Base-by-base conservation (phyloP, 164 flowering plant species). In the Chimonanthus praecox region DNA sequence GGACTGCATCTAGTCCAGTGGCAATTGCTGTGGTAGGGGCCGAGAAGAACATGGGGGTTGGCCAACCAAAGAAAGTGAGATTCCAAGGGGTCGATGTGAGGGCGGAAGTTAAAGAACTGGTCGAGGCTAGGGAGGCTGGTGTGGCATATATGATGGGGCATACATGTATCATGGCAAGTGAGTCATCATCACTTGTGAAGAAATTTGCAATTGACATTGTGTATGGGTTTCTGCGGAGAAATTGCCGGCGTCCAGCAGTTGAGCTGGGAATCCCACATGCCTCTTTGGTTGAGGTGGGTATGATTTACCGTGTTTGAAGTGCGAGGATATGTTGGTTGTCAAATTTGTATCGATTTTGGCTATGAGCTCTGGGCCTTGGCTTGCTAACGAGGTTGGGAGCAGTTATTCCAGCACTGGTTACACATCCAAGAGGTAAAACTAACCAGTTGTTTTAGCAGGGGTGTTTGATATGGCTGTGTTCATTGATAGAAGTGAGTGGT, bases 61-160 rank as follows among this genome's bases (percentile, higher is more conserved):
- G 47, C 50, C 73, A 67, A 6, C 79, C 76, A 68, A 80, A 73
- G 69, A 82, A 68, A 64, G 85, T 80, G 43, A 33, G 71, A 16
- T 80, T 78, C 49, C 70, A n/a, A 20, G 80, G 51, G 11, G 58
- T 66, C 71, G 84, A 79, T 68, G 49, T 73, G n/a, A 70, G 64
- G 5, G 78, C 80, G 44, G 85, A 80, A 73, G 73, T 87, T 72
- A 49, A 74, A 64, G 85, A 81, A 7, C 75, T 88, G 4, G 33
- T 71, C 13, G 87, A 82, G 69, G 87, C 87, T 16, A 82, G 74
- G 80, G 86, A 86, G 72, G 75, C 86, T 7, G 93, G 91, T 45
- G 69, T 87, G 60, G 87, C 88, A 0, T 90, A 85, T 76, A 86
- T 88, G 82, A 82, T 88, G 81, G 88, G 92, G 7, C 83, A 86